These are phyloP conservation scores for Blastobotrys peoriensis DNA, from an alignment of 805 yeast species.

Conservation along the genomic window DNA sequence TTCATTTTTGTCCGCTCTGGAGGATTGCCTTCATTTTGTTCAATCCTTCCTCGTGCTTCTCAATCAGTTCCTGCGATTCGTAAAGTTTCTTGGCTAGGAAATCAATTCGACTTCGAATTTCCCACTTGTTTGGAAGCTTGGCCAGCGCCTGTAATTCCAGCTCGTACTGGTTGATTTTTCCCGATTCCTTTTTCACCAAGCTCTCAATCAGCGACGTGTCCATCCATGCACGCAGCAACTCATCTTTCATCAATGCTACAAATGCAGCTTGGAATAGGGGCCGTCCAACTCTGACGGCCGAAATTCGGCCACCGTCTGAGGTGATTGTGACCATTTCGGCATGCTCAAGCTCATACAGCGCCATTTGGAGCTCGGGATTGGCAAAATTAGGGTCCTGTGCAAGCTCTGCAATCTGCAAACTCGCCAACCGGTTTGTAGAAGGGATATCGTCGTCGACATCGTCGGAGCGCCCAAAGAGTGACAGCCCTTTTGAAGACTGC, in stretches of 20 bases:
- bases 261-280: constrained; percentile 84
- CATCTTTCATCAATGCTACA: constrained; percentile 52
- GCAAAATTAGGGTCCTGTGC: constrained; percentile 29
- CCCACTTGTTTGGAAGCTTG: constrained; percentile 44
- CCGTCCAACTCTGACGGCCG: constrained; percentile 66
- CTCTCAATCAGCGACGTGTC: constrained; percentile 56
- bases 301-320: constrained; percentile 71
- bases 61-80: constrained; percentile 47
- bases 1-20: constrained; percentile 2
- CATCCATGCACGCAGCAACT: constrained; percentile 48
- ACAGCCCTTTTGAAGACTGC: not conserved
- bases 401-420: constrained; percentile 21
- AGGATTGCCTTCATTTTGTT: constrained; percentile 1
- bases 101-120: constrained; percentile 54
- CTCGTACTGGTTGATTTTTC: constrained; percentile 59
- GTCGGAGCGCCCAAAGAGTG: constrained; percentile 1
- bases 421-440: constrained; percentile 16
- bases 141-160: constrained; percentile 61
- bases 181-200: constrained; percentile 53
- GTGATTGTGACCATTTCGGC: constrained; percentile 65
- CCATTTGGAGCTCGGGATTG: constrained; percentile 40
- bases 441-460: not conserved
- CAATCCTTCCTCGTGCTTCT: constrained; percentile 38
- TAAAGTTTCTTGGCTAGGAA: constrained; percentile 66
- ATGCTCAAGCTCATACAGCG: constrained; percentile 68